phyloP scores from a whole-genome alignment of 768 basidiomycete species.

The Artomyces pyxidatus region DNA sequence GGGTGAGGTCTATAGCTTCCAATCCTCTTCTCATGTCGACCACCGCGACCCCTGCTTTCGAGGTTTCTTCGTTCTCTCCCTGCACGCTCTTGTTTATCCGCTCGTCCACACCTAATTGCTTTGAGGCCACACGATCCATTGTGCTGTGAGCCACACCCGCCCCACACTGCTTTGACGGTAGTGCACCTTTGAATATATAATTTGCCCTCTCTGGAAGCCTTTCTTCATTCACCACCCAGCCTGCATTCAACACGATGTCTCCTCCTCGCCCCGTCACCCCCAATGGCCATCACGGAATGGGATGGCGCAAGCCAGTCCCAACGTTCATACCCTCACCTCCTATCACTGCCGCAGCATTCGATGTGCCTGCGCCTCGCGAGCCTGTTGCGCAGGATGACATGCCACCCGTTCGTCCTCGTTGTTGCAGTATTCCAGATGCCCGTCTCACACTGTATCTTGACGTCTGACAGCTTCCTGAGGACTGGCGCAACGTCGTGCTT shows the following conservation, averaged over 20 bases:
- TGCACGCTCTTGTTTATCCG: too few species aligned
- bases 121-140: not conserved
- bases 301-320: conserved; percentile 17
- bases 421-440: too few species aligned
- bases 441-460: too few species aligned
- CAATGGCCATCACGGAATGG: conserved; percentile 8
- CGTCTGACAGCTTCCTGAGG: not conserved
- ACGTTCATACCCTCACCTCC: conserved; percentile 14
- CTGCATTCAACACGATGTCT: conserved; percentile 4
- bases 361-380: conserved; percentile 14
- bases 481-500: not conserved
- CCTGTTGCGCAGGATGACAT: conserved; percentile 18
- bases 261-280: conserved; percentile 4
- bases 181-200: not conserved
- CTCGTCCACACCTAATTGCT: too few species aligned
- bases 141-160: not conserved
- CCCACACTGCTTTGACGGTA: not conserved
- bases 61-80: too few species aligned
- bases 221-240: not conserved
- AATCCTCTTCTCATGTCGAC: too few species aligned
- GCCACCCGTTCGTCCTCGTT: conserved; percentile 23
- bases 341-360: conserved; percentile 7
- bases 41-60: too few species aligned
- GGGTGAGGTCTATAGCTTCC: too few species aligned
- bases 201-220: not conserved